Evolutionary conservation across 805 yeast genomes (phyloP), one percentile per base, ranked within the genome.

Genomic region (Starmerella floricola): DNA sequence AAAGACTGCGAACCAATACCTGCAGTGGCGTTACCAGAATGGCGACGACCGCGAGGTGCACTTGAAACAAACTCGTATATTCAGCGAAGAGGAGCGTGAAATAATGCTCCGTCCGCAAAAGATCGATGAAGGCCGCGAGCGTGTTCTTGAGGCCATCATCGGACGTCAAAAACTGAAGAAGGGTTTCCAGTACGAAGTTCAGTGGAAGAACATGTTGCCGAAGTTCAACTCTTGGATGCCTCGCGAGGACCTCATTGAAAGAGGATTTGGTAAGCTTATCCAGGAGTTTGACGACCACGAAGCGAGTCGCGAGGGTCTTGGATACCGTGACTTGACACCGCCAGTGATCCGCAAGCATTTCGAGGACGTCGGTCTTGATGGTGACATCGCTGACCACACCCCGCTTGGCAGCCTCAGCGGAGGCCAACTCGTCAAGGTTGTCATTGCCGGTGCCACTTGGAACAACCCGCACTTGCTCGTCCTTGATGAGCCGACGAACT

Each of bases 371-470:
- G 98, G 98, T 47, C 72, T 88, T 53, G 98, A 91, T 57, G 93
- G 96, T 54, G 98, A 88, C 58, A 87, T 88, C 66, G 97, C 97
- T 30, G 95, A 91, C 63, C 97, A 88, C 64, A 88, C 96, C 16
- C 95, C 95, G 41, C 69, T 88, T 74, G 96, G 97, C 19, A 84
- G 95, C 6, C 71, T 88, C 50, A 86, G 96, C 20, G 98, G 98
- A 62, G 98, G 98, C 57, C 98, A 88, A 68, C 73, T 88, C 18
- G 98, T 88, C 47, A 88, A 88, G 66, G 97, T 88, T 50, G 98
- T 88, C 47, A 88, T 88, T 68, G 97, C 97, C 12, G 98, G 97
- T 66, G 96, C 97, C 51, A 88, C 88, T 91, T 88, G 98, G 98
- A 88, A 91, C 67, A 91, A 88, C 61, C 98, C 98, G 16, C 98